A percentile compares a stretch with the other conserved stretches of the same genome.
These are phyloP conservation scores for Ceratobasidium theobromae DNA, from an alignment of 1,284 basidiomycete species.

Conservation along the genomic window DNA sequence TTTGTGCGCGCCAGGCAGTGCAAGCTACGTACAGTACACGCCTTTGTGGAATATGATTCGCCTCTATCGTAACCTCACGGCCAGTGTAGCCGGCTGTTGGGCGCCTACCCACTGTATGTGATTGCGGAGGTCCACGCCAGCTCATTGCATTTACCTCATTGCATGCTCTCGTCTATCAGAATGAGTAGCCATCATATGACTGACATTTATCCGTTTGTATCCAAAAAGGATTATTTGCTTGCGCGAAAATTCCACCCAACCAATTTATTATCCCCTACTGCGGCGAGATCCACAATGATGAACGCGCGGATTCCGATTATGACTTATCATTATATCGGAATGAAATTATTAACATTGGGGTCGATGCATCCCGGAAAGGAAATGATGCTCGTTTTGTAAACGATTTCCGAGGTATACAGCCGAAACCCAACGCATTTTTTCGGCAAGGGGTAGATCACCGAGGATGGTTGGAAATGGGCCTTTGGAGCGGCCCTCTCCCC, in stretches of 20 bases:
- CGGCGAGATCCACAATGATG: constrained; percentile 80
- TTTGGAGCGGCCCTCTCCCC: constrained; percentile 62
- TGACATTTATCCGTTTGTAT: constrained; percentile 25
- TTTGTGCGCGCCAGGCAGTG: not conserved
- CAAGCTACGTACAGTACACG: not conserved
- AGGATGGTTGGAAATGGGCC: constrained; percentile 76
- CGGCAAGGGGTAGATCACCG: constrained; percentile 54
- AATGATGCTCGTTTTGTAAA: constrained; percentile 88
- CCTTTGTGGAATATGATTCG: not conserved
- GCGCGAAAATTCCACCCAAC: constrained; percentile 63
- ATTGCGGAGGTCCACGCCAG: not conserved
- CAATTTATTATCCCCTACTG: constrained; percentile 79
- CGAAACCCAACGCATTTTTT: constrained; percentile 75
- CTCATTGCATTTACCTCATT: not conserved
- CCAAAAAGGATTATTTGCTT: constrained; percentile 66
- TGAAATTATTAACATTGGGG: constrained; percentile 45
- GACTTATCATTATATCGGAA: constrained; percentile 68
- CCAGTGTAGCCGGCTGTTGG: not conserved
- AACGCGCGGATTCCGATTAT: constrained; percentile 73
- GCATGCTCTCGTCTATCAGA: not conserved
- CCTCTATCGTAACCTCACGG: not conserved
- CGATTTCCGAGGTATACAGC: constrained; percentile 74
- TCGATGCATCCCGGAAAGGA: constrained; percentile 72
- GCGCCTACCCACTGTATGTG: not conserved
- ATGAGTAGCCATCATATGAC: constrained; percentile 6